Evolutionary conservation across 2,329 filamentous ascomycete genomes (phyloP).

Genomic region (Teratosphaeria gauchensis): DNA sequence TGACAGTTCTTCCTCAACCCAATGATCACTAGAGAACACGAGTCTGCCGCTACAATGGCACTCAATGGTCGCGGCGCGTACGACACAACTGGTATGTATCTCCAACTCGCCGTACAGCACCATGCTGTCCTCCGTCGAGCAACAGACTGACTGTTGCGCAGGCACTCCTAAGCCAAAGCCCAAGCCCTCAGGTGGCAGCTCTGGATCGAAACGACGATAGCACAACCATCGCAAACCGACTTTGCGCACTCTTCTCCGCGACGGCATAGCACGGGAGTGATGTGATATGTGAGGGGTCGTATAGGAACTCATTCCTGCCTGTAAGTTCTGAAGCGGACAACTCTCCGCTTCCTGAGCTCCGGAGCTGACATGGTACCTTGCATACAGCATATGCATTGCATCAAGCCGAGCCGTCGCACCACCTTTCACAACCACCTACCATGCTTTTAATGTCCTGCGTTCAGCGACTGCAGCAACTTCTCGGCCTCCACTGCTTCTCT

Average conservation of each 20-base stretch:
- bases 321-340: background rate
- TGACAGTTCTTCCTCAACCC: conserved; percentile 1
- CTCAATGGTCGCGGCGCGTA: conserved; percentile 12
- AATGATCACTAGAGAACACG: conserved; percentile 12
- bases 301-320: background rate
- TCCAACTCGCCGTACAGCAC: background rate
- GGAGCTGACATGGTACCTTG: background rate
- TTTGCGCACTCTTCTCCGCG: background rate
- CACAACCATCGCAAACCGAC: background rate
- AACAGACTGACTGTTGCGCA: background rate
- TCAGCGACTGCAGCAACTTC: background rate
- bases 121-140: background rate
- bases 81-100: conserved; percentile 7
- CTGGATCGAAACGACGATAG: conserved; percentile 8
- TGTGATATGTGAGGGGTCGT: background rate
- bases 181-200: conserved; percentile 7
- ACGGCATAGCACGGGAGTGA: background rate
- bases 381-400: background rate
- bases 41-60: conserved; percentile 4
- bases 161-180: conserved; percentile 5
- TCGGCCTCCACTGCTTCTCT: background rate
- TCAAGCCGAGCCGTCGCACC: background rate
- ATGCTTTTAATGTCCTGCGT: background rate
- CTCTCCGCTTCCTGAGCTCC: background rate
- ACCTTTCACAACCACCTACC: background rate